Base-by-base conservation (phyloP, 1,139 yeast species). In the Diutina ranongensis region DNA sequence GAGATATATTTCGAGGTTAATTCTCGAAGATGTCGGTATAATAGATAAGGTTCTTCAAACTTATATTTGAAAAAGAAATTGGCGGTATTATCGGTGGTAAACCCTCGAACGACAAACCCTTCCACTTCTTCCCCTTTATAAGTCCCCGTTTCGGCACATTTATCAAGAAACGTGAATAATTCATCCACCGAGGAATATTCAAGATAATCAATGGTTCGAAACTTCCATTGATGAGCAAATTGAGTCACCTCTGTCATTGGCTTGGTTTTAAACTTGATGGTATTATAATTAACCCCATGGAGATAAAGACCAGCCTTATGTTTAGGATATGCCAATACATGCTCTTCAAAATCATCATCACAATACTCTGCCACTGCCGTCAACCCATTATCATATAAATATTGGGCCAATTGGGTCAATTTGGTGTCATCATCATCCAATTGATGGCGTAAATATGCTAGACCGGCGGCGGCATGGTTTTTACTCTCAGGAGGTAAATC, bases 301-400 rank as follows among this genome's bases (percentile, higher is more conserved):
- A 94, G 61, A 54, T 92, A 94, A 13, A 94, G 68, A 0, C 98
- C 99, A 0, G 95, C 78, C 15, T 67, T 66, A 1, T 80, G 79
- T 3, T 65, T 69, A 1, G 72, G 60, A 55, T 94, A 94, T 46
- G 82, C 83, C 47, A 94, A 67, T 12, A 94, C 87, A 60, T 94
- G 99, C 60, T 94, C 98, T 59, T 94, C 98, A 61, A 94, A 94
- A 0, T 65, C 65, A 56, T 94, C 98, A 58, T 94, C 97, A 61
- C 99, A 94, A 44, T 79, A 72, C 61, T 92, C 98, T 1, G 94
- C 89, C 1, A 88, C 95, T 0, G 95, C 95, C 0, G 98, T 94
- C 27, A 78, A 59, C 50, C 80, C 76, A 51, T 69, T 54, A 1
- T 62, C 55, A 54, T 71, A 69, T 18, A 94, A 64, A 4, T 65